A percentile compares a stretch with the other conserved stretches of the same genome.
phyloP scores from a whole-genome alignment of 2,329 filamentous ascomycete genomes.

The Fusarium protoensiforme region DNA sequence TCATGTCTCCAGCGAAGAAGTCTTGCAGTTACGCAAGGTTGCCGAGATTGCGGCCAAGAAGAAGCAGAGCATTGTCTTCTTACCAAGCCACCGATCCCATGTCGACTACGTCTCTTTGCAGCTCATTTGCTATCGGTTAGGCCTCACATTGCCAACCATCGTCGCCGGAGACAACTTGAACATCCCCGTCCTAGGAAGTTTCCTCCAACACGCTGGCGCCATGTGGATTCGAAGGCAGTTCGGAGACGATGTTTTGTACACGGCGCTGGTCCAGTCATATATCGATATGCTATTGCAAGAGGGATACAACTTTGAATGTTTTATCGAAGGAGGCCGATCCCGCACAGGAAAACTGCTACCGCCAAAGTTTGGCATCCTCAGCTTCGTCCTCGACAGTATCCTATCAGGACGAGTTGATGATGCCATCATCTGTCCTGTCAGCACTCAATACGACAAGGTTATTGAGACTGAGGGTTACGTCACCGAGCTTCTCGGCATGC shows the following conservation, averaged over 20 bases:
- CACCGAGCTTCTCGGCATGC: slow-evolving; percentile 89
- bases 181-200: slow-evolving; percentile 88
- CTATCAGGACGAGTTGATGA: slow-evolving; percentile 89
- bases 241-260: slow-evolving; percentile 90
- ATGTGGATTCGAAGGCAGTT: slow-evolving; percentile 97
- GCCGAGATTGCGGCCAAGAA: slow-evolving; percentile 85
- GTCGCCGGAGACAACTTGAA: slow-evolving; percentile 97
- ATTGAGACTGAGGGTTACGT: slow-evolving; percentile 98
- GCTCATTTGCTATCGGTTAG: slow-evolving; percentile 93
- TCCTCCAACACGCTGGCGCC: slow-evolving; percentile 94
- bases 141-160: slow-evolving; percentile 88
- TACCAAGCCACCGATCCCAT: slow-evolving; percentile 94
- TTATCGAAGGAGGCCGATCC: slow-evolving; percentile 94
- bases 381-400: slow-evolving; percentile 90
- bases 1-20: slow-evolving; percentile 94
- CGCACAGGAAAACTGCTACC: slow-evolving; percentile 92
- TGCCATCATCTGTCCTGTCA: slow-evolving; percentile 93
- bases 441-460: slow-evolving; percentile 98
- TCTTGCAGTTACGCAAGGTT: slow-evolving; percentile 82
- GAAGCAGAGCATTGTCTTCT: slow-evolving; percentile 94
- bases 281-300: slow-evolving; percentile 91
- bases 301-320: slow-evolving; percentile 96
- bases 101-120: slow-evolving; percentile 97
- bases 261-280: slow-evolving; percentile 93
- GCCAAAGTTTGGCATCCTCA: slow-evolving; percentile 95